These are phyloP conservation scores for Uncinocarpus reesii DNA, from an alignment of 2,329 filamentous ascomycete species.

Conservation along the genomic window DNA sequence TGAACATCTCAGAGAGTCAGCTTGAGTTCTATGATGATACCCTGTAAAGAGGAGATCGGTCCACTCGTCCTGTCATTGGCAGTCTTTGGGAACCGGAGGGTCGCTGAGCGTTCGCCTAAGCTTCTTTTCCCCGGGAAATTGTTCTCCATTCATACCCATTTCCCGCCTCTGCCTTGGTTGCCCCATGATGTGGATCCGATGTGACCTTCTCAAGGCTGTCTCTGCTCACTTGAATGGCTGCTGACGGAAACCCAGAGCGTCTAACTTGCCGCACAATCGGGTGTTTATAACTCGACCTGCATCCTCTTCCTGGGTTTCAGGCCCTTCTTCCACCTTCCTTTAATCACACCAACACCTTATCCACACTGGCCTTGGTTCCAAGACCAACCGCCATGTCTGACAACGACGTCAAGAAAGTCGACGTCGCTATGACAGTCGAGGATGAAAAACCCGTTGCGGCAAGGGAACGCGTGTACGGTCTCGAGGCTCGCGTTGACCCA, in stretches of 20 bases:
- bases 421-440: neutral
- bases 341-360: neutral
- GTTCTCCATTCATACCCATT: neutral
- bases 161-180: neutral
- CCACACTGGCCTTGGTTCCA: neutral
- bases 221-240: too few relatives aligned
- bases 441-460: neutral
- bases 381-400: neutral
- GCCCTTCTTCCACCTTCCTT: neutral
- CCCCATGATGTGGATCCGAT: neutral
- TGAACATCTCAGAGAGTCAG: too few relatives aligned
- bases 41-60: too few relatives aligned
- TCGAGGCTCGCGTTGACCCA: conserved; percentile 20
- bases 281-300: neutral
- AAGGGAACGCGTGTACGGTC: conserved; percentile 18
- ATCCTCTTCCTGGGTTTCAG: neutral
- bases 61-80: neutral
- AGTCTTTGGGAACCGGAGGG: neutral
- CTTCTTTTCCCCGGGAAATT: neutral
- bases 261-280: neutral
- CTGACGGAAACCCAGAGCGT: neutral
- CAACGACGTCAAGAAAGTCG: neutral
- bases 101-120: neutral
- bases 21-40: too few relatives aligned
- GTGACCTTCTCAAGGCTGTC: neutral